These are phyloP conservation scores for Rhizophagus prolifer DNA, from an alignment of 192 early-diverging fungal genomes.

Conservation along the genomic window DNA sequence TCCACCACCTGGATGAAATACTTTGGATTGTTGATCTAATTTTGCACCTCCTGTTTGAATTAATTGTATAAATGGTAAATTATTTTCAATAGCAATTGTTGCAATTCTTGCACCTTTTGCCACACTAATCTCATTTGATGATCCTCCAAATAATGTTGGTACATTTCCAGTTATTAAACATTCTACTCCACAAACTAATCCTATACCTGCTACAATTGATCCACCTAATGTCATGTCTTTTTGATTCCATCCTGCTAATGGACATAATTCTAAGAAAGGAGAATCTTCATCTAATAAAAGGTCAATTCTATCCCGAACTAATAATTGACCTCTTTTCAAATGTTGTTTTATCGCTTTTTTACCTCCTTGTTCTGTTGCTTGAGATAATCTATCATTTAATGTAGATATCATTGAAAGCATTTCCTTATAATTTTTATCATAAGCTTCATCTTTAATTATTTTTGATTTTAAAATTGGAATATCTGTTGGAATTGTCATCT, in stretches of 20 bases:
- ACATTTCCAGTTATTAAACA: constrained; percentile 60
- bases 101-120: constrained; percentile 54
- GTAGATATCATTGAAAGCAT: constrained; percentile 50
- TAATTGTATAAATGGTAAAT: constrained; percentile 57
- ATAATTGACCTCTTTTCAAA: constrained; percentile 57
- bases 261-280: constrained; percentile 61
- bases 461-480: constrained; percentile 10
- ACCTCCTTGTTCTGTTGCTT: constrained; percentile 52
- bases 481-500: not conserved
- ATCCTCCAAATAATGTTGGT: constrained; percentile 61
- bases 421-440: constrained; percentile 49
- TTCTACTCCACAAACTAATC: constrained; percentile 58
- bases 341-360: constrained; percentile 50
- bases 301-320: constrained; percentile 61
- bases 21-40: constrained; percentile 62
- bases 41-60: constrained; percentile 67
- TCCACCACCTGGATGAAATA: constrained; percentile 65
- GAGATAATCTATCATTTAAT: constrained; percentile 52
- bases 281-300: constrained; percentile 63
- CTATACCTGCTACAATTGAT: constrained; percentile 63
- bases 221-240: constrained; percentile 67
- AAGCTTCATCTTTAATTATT: not conserved
- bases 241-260: constrained; percentile 61
- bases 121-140: constrained; percentile 58
- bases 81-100: constrained; percentile 57